Evolutionary conservation across 2,329 filamentous ascomycete genomes (phyloP), one percentile per base, ranked within the genome.

Genomic region (Fusarium veterinarium): DNA sequence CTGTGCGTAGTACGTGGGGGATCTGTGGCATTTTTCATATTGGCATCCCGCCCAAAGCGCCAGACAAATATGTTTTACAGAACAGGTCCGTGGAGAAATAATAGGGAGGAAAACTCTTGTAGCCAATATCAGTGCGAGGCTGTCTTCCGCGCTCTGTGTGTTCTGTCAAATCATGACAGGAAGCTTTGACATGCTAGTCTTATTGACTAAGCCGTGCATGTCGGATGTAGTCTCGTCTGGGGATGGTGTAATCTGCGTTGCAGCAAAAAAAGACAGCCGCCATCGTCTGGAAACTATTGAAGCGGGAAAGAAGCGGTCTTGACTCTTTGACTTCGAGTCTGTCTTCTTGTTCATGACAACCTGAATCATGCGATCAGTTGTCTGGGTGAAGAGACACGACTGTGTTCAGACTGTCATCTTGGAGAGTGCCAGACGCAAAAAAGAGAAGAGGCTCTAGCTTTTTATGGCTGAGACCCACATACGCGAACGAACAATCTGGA

Each of bases 371-470:
- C 46, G 4, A 28, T 45, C 23, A n/a, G 55, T 57, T 53, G 58
- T 59, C 41, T 52, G 20, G 63, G 53, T 42, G 31, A 55, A 38
- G 33, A 31, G 46, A 52, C 38, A 44, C 23, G 30, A 25, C 51
- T 49, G 67, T 71, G 51, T 71, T 60, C 51, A 71, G 56, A 71
- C 35, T 40, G 52, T 71, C 67, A 64, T 71, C 49, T 71, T 58
- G 41, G 53, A 69, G 59, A 72, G 67, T 46, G 51, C 51, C 49
- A 60, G 41, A 38, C 20, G 16, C 16, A n/a, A 23, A n/a, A 23
- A 25, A 8, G 8, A 52, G 9, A 45, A n/a, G 48, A 45, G 35
- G 64, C 40, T 45, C 31, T 61, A 37, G n/a, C 25, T 10, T 52
- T 42, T 42, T 19, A 23, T 35, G 53, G 40, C 53, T 56, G 53